Conservation (phyloP, 495 filamentous ascomycete genomes). For the Patellaria atrata region DNA sequence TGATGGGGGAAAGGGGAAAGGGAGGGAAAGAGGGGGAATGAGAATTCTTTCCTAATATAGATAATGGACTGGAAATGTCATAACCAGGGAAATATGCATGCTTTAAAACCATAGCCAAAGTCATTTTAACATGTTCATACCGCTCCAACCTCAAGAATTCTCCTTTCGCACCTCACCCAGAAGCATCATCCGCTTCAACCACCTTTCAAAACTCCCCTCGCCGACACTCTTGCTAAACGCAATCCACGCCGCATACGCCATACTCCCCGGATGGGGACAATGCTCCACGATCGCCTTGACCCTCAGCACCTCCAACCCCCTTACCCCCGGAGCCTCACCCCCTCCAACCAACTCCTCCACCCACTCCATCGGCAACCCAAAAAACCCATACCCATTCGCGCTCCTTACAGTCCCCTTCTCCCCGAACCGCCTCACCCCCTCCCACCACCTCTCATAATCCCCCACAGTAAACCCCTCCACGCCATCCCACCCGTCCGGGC, state of each 20-base stretch:
- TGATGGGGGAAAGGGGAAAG: too few relatives aligned
- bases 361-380: conserved; percentile 43
- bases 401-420: conserved; percentile 7
- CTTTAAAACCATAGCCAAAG: too few relatives aligned
- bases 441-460: conserved; percentile 30
- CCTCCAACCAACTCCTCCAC: conserved; percentile 20
- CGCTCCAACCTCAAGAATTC: too few relatives aligned
- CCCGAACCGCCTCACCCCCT: conserved; percentile 26
- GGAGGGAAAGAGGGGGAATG: too few relatives aligned
- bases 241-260: conserved; percentile 34
- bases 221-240: conserved; percentile 37
- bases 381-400: conserved; percentile 6
- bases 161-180: too few relatives aligned
- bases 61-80: too few relatives aligned
- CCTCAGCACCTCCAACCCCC: conserved; percentile 28
- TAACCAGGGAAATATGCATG: too few relatives aligned
- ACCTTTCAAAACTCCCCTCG: conserved; percentile 35
- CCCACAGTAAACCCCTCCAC: conserved; percentile 25
- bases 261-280: conserved; percentile 28
- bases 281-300: conserved; percentile 30
- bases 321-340: conserved; percentile 30
- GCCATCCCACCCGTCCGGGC: conserved; percentile 27
- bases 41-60: too few relatives aligned
- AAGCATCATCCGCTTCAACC: conserved; percentile 28
- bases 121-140: too few relatives aligned